Base-by-base conservation (phyloP, 495 filamentous ascomycete genomes). In the Talaromyces ruber region DNA sequence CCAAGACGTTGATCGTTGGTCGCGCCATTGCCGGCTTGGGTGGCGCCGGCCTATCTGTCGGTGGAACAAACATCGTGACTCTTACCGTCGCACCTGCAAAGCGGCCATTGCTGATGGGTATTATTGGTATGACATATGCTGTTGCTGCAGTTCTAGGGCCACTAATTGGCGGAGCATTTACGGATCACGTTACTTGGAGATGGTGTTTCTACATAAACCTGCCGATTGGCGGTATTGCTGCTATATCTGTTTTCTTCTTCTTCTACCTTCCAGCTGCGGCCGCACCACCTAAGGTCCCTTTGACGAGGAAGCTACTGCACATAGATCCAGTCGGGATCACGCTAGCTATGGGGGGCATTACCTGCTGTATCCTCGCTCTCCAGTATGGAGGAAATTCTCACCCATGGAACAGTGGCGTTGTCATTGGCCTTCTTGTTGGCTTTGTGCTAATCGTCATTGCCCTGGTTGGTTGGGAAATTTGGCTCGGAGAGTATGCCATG, bases 121-220 rank as follows among this genome's bases (percentile, higher is more conserved):
- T 57, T 9, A 12, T 30, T 21, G 54, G 54, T 30, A 30, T 30
- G 28, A 57, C 54, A 32, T 57, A 57, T 32, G 54, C 88, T n/a
- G 71, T 91, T 56, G 89, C 90, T 22, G 81, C 82, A 62, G 86
- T 86, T 4, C 67, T 91, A 6, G 90, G 90, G 0, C 90, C 90
- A 9, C 79, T 92, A 21, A 75, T 94, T 12, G 90, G 90, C 12
- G 90, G 90, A 16, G 81, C 86, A 3, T 91, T 94, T 66, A 89
- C 89, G 4, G 70, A 84, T 4, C 79, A 76, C 57, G 79, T 59
- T 30, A 62, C 50, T 14, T 62, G 37, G 52, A 26, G 58, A 12
- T 63, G 63, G 59, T 68, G 66, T 53, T 67, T 67, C 34, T 67
- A 61, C 30, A 67, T 67, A 60, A 67, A 67, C 54, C 67, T 87